Evolutionary conservation across 805 yeast genomes (phyloP), one percentile per base, ranked within the genome.

Genomic region (Metschnikowia amazonensis): DNA sequence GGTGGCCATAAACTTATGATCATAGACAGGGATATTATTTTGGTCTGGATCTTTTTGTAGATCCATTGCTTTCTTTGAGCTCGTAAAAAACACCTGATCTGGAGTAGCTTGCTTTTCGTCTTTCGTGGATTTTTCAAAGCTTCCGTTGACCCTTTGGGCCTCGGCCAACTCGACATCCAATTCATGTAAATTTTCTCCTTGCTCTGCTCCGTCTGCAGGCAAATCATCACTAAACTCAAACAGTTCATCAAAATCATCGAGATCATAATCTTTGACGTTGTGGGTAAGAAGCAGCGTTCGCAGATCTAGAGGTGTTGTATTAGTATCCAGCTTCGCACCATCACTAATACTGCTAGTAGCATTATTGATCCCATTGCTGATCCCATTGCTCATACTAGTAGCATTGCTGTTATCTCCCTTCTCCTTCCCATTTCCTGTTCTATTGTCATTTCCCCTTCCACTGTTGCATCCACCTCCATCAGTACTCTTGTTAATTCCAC

Each of bases 1-100:
- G 11, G 50, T 55, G 74, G 76, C 5, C 79, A 79, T 35, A 77
- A 51, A 43, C 76, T 77, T 58, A 31, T 72, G 62, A 49, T 80
- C 77, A 50, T 74, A 79, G 42, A 75, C 78, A 0, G 86, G 80
- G 39, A 82, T 75, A 52, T 74, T 80, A n/a, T 74, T 60, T 10
- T 34, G 44, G 3, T 50, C 48, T 1, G 56, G 49, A 1, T 46
- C 47, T 18, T 52, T 51, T 28, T 54, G 58, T 5, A 54, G 39
- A 13, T 52, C 56, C n/a, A 54, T 39, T 5, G 58, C 58, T 43
- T 53, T 52, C 30, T 47, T 50, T 11, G 58, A 54, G 29, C 55
- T 52, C 9, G 58, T 54, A 39, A 54, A 54, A 31, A 54, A 54
- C 29, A 54, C 58, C 35, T 52, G 50, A 4, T 42, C 49, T 4